Conservation (phyloP, 345 rosid species). For the rapeseed (Brassica napus) region Da-Ae NC_063436.1:1470001-1470500, state of each 20-base stretch:
- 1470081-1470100: constrained; percentile 84
- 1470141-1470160: constrained; percentile 61
- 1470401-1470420: neutral
- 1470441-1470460: neutral
- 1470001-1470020: constrained; percentile 89
- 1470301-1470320: neutral
- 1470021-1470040: constrained; percentile 80
- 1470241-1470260: constrained; percentile 4
- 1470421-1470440: neutral
- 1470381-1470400: neutral
- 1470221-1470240: constrained; percentile 24
- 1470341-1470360: constrained; percentile 12
- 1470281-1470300: constrained; percentile 7
- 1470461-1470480: neutral
- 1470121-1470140: constrained; percentile 58
- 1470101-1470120: constrained; percentile 76
- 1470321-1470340: constrained; percentile 11
- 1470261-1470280: neutral
- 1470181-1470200: constrained; percentile 52
- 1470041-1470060: constrained; percentile 60
- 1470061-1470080: constrained; percentile 44
- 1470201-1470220: constrained; percentile 64
- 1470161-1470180: constrained; percentile 81
- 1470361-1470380: constrained; percentile 1
- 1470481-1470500: neutral